Evolutionary conservation across 2,329 filamentous ascomycete genomes (phyloP).

Genomic region (Penicillium sp.): DNA sequence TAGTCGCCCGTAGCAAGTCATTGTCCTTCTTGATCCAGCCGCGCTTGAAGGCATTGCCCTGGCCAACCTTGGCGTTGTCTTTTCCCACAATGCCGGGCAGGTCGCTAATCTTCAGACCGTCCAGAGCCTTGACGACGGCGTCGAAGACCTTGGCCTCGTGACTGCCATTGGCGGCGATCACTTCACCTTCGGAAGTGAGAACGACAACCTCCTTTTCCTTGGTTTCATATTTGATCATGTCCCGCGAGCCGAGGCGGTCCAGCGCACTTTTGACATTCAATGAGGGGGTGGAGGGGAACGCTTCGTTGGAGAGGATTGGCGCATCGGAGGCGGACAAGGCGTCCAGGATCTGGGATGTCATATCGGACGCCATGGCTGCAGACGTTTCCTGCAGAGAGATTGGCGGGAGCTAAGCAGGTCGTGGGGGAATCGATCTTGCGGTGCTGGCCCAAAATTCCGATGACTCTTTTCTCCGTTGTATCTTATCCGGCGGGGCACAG

Average conservation of each 20-base stretch:
- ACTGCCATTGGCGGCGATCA: constrained; percentile 70
- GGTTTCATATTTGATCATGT: constrained; percentile 83
- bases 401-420: constrained; percentile 13
- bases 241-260: constrained; percentile 77
- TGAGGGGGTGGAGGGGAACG: constrained; percentile 65
- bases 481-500: constrained; percentile 24
- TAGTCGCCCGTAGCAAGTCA: constrained; percentile 54
- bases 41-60: constrained; percentile 85
- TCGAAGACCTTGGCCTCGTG: constrained; percentile 82
- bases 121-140: constrained; percentile 66
- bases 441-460: constrained; percentile 30
- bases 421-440: constrained; percentile 14
- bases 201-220: constrained; percentile 73
- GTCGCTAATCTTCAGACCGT: constrained; percentile 77
- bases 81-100: constrained; percentile 52
- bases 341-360: constrained; percentile 64
- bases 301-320: constrained; percentile 65
- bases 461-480: constrained; percentile 35
- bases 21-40: constrained; percentile 66
- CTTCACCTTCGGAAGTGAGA: constrained; percentile 71
- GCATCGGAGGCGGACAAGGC: constrained; percentile 60
- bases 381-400: constrained; percentile 25
- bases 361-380: constrained; percentile 51
- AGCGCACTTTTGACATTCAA: constrained; percentile 78
- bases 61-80: constrained; percentile 64